phyloP scores from a whole-genome alignment of 768 basidiomycete species.

The Trametes cinnabarina region DNA sequence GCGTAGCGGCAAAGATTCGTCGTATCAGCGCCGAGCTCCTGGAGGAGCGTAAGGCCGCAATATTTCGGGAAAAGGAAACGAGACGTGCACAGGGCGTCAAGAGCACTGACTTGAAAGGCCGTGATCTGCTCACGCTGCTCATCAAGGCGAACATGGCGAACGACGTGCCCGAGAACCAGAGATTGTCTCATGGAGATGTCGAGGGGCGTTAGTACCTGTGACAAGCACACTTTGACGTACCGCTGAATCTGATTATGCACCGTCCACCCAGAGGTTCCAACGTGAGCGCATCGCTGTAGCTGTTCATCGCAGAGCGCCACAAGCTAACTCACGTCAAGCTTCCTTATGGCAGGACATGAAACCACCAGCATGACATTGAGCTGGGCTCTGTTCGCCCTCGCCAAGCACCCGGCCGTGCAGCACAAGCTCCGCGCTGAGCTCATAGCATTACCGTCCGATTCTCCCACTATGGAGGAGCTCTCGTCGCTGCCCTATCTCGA shows the following conservation, averaged over 20 bases:
- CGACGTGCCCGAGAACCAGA: constrained; percentile 53
- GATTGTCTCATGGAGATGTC: constrained; percentile 62
- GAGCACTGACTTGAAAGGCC: constrained; percentile 34
- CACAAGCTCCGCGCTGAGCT: constrained; percentile 41
- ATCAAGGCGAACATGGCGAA: constrained; percentile 64
- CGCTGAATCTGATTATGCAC: background rate
- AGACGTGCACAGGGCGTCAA: constrained; percentile 31
- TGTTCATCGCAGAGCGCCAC: background rate
- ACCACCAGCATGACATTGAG: constrained; percentile 38
- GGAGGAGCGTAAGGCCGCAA: constrained; percentile 32
- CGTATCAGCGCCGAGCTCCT: too few relatives aligned
- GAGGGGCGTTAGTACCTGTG: constrained; percentile 42
- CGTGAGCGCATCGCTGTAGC: constrained; percentile 1
- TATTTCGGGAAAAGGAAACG: constrained; percentile 10
- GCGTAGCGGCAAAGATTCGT: too few relatives aligned
- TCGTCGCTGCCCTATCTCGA: constrained; percentile 70
- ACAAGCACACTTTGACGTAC: too few relatives aligned
- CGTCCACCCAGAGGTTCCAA: constrained; percentile 26
- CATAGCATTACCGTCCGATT: constrained; percentile 37
- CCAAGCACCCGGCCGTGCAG: constrained; percentile 38
- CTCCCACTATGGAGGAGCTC: constrained; percentile 68
- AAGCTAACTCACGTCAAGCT: constrained; percentile 3
- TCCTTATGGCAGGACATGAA: constrained; percentile 40
- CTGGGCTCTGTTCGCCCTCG: constrained; percentile 40
- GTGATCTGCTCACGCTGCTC: constrained; percentile 60